Evolutionary conservation across 768 basidiomycete species (phyloP).

Genomic region (Melanogaster broomeanus): DNA sequence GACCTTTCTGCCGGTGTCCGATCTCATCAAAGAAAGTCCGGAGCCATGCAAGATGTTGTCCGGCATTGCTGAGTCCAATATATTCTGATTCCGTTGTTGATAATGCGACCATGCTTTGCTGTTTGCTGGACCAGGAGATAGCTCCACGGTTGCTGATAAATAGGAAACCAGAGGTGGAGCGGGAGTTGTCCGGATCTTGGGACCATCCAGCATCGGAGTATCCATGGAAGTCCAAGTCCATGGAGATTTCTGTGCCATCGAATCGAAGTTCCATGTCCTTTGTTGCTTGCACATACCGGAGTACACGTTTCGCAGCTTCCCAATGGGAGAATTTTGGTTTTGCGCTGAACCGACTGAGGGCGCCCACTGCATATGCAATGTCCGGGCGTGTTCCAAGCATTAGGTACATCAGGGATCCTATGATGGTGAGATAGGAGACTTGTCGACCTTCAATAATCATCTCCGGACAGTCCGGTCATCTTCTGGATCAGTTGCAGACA

Average conservation of each 20-base stretch:
- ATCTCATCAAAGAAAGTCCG: too few species aligned
- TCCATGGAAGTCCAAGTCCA: neutral
- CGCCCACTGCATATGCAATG: too few species aligned
- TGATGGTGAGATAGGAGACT: slow-evolving; percentile 1
- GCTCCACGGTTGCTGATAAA: neutral
- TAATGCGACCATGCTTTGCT: too few species aligned
- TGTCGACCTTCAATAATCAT: neutral
- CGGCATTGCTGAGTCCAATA: too few species aligned
- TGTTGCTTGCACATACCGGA: too few species aligned
- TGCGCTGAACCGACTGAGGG: neutral
- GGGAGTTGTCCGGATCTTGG: neutral
- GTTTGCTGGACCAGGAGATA: neutral
- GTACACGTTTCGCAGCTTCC: neutral
- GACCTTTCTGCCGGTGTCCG: too few species aligned
- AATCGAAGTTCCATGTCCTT: slow-evolving; percentile 1
- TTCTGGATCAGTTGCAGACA: too few species aligned
- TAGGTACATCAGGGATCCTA: slow-evolving; percentile 1
- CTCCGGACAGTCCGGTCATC: too few species aligned
- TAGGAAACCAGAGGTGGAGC: neutral
- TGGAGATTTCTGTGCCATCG: neutral
- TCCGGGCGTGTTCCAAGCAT: too few species aligned
- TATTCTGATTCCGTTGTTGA: neutral
- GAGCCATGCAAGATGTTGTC: too few species aligned
- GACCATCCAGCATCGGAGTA: too few species aligned
- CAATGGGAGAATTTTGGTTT: neutral